phyloP scores from a whole-genome alignment of 352 stramenopile genomes.

The Plasmopara muralis region DNA sequence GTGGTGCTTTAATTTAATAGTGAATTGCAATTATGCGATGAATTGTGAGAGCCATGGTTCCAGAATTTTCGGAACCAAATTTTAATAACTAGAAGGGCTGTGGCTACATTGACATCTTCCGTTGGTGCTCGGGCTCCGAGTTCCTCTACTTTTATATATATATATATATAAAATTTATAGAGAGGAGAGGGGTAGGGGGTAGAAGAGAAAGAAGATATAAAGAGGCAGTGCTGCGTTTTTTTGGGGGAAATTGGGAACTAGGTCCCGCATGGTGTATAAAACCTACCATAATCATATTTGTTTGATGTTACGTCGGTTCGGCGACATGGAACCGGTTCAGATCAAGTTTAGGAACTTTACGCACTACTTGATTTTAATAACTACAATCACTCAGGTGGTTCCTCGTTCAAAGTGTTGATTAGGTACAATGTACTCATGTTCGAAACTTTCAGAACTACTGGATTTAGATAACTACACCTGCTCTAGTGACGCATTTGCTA shows the following conservation, averaged over 20 bases:
- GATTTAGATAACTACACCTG: too few species aligned
- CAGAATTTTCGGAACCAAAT: conserved; percentile 2
- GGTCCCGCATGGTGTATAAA: conserved; percentile 9
- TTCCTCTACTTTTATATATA: conserved; percentile 2
- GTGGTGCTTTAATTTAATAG: too few species aligned
- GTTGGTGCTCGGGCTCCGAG: neutral
- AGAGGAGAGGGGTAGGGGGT: neutral
- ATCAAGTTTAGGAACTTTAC: too few species aligned
- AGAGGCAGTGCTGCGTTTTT: conserved; percentile 3
- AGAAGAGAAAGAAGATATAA: neutral
- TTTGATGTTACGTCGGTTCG: conserved; percentile 1
- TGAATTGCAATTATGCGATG: neutral
- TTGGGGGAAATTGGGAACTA: conserved; percentile 6
- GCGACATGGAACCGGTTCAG: conserved; percentile 6
- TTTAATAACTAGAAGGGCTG: conserved; percentile 3
- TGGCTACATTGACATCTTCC: neutral
- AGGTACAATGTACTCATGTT: too few species aligned
- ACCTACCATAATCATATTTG: conserved; percentile 9
- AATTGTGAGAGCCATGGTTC: neutral
- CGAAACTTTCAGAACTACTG: too few species aligned
- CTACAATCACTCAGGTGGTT: too few species aligned
- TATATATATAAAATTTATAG: neutral
- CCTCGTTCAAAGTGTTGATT: too few species aligned
- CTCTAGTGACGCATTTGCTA: too few species aligned
- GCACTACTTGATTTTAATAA: too few species aligned